Percentiles rank a stretch among this genome's conserved stretches.
These are phyloP conservation scores for Solanum ossicruentum DNA, from an alignment of 257 asterid species.

Conservation along the genomic window DNA sequence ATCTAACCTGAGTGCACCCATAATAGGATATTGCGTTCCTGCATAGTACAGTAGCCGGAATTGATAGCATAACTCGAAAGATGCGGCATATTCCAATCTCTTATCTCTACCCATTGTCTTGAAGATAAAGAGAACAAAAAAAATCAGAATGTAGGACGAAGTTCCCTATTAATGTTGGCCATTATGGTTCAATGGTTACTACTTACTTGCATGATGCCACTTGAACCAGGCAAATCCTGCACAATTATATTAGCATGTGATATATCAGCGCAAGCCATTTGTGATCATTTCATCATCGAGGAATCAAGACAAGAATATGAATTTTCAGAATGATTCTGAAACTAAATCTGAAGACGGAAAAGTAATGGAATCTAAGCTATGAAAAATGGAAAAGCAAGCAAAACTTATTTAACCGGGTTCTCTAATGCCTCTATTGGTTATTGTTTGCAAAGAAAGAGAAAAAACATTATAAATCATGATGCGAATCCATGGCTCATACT, in stretches of 20 bases:
- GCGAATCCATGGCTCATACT: not conserved
- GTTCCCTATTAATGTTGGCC: not conserved
- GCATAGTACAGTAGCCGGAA: constrained; percentile 83
- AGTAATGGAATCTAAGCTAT: not conserved
- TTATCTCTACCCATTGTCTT: constrained; percentile 95
- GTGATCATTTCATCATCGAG: not conserved
- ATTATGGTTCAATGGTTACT: not conserved
- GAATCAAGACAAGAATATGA: not conserved
- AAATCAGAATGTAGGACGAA: constrained; percentile 1
- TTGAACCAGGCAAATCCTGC: constrained; percentile 85
- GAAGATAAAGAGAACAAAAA: not conserved
- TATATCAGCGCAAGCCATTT: not conserved
- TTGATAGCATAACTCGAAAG: constrained; percentile 76
- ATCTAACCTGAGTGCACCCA: constrained; percentile 93
- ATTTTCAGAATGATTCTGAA: not conserved
- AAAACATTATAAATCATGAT: not conserved
- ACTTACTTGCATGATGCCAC: constrained; percentile 97
- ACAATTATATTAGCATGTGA: constrained; percentile 8
- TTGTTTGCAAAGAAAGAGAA: not conserved
- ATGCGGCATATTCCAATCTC: constrained; percentile 83
- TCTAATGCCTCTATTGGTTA: not conserved
- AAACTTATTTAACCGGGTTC: not conserved
- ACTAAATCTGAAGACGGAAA: not conserved
- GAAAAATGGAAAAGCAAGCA: not conserved
- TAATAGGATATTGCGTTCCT: constrained; percentile 92